Conservation (phyloP, 768 basidiomycete species). For the Rossbeevera mucosa region DNA sequence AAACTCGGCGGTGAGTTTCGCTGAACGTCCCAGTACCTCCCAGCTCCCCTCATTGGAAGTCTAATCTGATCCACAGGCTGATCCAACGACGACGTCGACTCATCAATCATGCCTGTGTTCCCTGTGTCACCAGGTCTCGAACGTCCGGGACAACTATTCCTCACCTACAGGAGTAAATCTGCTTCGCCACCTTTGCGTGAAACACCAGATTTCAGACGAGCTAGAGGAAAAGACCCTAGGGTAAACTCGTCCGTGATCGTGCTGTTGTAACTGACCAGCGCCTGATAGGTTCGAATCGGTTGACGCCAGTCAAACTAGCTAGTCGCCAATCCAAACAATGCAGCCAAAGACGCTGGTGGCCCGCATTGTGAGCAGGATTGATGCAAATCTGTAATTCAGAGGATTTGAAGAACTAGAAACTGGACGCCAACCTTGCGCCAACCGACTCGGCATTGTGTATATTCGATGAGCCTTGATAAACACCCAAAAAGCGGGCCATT, state of each 20-base stretch:
- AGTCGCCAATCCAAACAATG: no score
- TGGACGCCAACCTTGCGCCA: background rate
- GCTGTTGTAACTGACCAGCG: no score
- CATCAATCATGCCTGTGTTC: slow-evolving; percentile 5
- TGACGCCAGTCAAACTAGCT: no score
- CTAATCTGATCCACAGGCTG: background rate
- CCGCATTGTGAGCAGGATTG: no score
- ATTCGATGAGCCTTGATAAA: background rate
- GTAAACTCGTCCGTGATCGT: no score
- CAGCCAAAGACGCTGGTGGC: no score
- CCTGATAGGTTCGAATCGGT: no score
- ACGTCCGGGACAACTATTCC: background rate
- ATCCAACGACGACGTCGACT: background rate
- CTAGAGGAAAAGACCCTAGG: background rate
- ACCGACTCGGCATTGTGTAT: background rate
- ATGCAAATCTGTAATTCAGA: background rate
- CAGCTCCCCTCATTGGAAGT: background rate
- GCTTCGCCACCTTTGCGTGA: slow-evolving; percentile 13
- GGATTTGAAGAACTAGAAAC: background rate
- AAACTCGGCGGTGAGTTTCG: background rate
- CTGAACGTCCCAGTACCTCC: background rate
- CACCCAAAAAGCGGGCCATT: background rate
- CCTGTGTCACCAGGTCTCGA: slow-evolving; percentile 9
- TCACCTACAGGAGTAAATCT: slow-evolving; percentile 1
- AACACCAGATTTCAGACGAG: slow-evolving; percentile 5